These are phyloP conservation scores for Trichocladium antarcticum DNA, from an alignment of 495 filamentous ascomycete species.

Conservation along the genomic window DNA sequence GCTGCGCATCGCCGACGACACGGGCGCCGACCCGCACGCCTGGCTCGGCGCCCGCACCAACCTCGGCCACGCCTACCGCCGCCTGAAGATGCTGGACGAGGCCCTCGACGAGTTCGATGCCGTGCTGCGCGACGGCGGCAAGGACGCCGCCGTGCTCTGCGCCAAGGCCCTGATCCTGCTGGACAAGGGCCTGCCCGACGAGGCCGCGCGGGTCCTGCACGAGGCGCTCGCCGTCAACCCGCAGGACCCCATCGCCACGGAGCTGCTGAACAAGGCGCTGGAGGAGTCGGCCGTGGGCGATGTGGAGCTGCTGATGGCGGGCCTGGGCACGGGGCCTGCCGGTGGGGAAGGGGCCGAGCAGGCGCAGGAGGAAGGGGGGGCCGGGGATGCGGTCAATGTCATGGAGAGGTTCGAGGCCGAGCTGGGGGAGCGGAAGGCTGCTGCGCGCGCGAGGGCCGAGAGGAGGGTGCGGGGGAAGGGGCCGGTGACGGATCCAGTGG, in stretches of 20 bases:
- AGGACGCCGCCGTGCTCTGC: constrained; percentile 56
- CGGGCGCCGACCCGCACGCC: constrained; percentile 66
- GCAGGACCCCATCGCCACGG: constrained; percentile 64
- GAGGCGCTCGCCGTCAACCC: constrained; percentile 62
- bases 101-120: constrained; percentile 71
- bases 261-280: constrained; percentile 60
- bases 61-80: constrained; percentile 74
- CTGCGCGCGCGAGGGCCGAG: constrained; percentile 17
- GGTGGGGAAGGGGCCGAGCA: not conserved
- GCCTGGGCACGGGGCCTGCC: not conserved
- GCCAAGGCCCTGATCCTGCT: constrained; percentile 67
- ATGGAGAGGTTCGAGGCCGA: constrained; percentile 27
- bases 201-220: constrained; percentile 57
- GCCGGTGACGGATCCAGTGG: constrained; percentile 1
- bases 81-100: constrained; percentile 54
- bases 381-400: constrained; percentile 13
- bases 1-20: constrained; percentile 63
- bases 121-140: constrained; percentile 65
- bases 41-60: constrained; percentile 86
- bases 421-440: constrained; percentile 20
- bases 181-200: constrained; percentile 52
- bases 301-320: constrained; percentile 8
- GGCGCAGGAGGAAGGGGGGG: constrained; percentile 17
- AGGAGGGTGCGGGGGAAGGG: constrained; percentile 3
- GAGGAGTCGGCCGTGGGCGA: constrained; percentile 50